Base-by-base conservation (phyloP, 2,329 filamentous ascomycete genomes). In the Orbilia oligospora region DNA sequence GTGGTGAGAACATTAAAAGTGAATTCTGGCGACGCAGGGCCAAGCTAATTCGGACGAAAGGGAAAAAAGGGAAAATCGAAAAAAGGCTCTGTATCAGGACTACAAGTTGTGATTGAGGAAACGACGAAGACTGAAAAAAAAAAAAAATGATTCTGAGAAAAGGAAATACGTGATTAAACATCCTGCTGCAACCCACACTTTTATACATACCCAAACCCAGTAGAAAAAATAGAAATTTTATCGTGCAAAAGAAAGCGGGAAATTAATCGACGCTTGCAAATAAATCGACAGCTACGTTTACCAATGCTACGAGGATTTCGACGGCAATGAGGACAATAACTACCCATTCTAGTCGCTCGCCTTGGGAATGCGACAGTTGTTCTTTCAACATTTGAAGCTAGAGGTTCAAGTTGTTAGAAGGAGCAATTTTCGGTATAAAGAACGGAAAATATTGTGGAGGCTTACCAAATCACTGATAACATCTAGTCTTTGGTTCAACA, bases 291-390 rank as follows among this genome's bases (percentile, higher is more conserved):
- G 97, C 89, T 80, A 99, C 98, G 84, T 98, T 99, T 82, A 98
- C 91, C n/a, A 90, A 92, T 0, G 94, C 94, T 38, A 99, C 94
- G 9, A 98, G 86, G 80, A 99, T 97, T 84, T 99, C 96, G 12
- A 94, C 94, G 6, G 94, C 95, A 83, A 99, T 97, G 63, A 99
- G 90, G 22, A 98, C 88, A 82, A 99, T 98, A 51, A 99, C 92
- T 84, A 96, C 95, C 93, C 93, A 96, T 85, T 96, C 93, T 66
- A 95, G 85, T 85, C 92, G 94, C 87, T 96, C 92, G 76, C 93
- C 94, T 84, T 97, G 94, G 55, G 94, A 94, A 83, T 97, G 94
- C 81, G 93, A 97, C 81, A 98, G 86, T 86, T 98, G 94, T 84
- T 97, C 96, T 85, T 98, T 97, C 67, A 99, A 86, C 76, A 98